These are phyloP conservation scores for Leishmania aethiopica DNA, from an alignment of 208 protist genomes.

Conservation along the genomic window DNA sequence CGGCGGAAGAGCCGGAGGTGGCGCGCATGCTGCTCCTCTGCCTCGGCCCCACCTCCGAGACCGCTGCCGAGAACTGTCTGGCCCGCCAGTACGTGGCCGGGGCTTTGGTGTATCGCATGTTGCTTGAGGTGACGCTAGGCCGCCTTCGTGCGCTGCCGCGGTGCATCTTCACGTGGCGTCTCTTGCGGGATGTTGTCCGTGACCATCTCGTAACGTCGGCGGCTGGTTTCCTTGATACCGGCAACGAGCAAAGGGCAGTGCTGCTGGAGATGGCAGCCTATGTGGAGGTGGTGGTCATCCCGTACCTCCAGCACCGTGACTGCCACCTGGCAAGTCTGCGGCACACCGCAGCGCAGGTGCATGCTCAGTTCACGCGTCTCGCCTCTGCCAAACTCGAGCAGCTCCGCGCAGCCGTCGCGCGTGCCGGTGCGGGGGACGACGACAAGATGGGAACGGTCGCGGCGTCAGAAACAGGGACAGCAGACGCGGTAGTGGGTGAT, in stretches of 20 bases:
- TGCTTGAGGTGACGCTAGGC: slow-evolving; percentile 46
- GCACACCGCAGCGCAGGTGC: slow-evolving; percentile 21
- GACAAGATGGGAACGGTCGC: background rate
- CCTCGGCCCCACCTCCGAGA: background rate
- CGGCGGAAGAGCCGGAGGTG: slow-evolving; percentile 31
- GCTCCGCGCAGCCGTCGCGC: slow-evolving; percentile 5
- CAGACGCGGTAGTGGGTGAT: background rate
- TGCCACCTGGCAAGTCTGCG: slow-evolving; percentile 23
- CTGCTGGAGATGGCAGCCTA: slow-evolving; percentile 6
- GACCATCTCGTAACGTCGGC: background rate
- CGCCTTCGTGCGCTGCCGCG: slow-evolving; percentile 49
- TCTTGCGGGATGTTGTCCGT: slow-evolving; percentile 27
- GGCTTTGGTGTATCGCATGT: slow-evolving; percentile 46
- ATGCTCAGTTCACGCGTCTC: slow-evolving; percentile 20
- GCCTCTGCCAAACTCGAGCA: background rate
- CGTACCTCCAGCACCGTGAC: slow-evolving; percentile 33
- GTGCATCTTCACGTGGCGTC: slow-evolving; percentile 59
- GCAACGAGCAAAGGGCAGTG: background rate
- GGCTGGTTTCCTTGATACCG: background rate
- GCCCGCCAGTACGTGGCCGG: slow-evolving; percentile 20
- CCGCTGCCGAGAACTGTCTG: background rate
- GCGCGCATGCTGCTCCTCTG: background rate
- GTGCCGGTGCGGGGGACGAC: background rate
- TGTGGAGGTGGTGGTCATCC: slow-evolving; percentile 14
- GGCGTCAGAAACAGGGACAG: background rate